These are phyloP conservation scores for Citrus cavaleriei DNA, from an alignment of 345 rosid species.

Conservation along the genomic window DNA sequence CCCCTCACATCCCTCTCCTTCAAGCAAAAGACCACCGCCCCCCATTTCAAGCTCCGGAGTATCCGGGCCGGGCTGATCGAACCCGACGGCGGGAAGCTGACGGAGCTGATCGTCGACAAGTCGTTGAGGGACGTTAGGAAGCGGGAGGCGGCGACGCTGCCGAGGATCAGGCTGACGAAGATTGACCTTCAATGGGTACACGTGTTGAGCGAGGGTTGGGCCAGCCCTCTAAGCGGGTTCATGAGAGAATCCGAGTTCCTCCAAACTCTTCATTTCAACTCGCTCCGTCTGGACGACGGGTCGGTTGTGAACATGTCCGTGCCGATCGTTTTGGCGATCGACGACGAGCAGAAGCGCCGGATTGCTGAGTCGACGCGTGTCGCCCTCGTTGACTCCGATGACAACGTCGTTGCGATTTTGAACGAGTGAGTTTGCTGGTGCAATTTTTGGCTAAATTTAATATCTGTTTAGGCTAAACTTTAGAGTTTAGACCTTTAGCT, in stretches of 20 bases:
- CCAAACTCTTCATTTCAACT: conserved; percentile 99
- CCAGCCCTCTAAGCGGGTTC: conserved; percentile 92
- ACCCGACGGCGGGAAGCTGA: conserved; percentile 88
- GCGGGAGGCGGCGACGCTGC: conserved; percentile 58
- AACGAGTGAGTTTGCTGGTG: conserved; percentile 58
- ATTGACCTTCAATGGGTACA: conserved; percentile 92
- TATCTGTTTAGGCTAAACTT: too few relatives aligned
- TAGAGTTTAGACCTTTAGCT: too few relatives aligned
- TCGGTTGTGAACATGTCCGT: conserved; percentile 96
- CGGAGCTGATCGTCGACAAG: conserved; percentile 63
- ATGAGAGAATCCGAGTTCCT: conserved; percentile 99
- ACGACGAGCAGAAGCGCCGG: conserved; percentile 62
- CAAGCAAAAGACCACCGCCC: conserved; percentile 6
- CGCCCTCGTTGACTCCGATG: conserved; percentile 70
- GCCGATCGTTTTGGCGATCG: conserved; percentile 85
- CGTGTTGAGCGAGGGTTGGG: conserved; percentile 99
- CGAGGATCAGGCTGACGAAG: conserved; percentile 59
- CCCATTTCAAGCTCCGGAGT: conserved; percentile 16
- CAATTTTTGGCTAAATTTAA: not conserved
- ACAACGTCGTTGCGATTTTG: conserved; percentile 66
- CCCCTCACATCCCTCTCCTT: conserved; percentile 27
- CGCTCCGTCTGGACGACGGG: conserved; percentile 86
- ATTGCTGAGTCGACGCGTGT: conserved; percentile 69
- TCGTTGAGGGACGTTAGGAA: conserved; percentile 46
- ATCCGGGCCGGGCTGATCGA: conserved; percentile 56